Percentiles rank a stretch among this genome's conserved stretches.
Conservation (phyloP, 176 grass and related monocot species). For the Cenchrus americanus region DNA sequence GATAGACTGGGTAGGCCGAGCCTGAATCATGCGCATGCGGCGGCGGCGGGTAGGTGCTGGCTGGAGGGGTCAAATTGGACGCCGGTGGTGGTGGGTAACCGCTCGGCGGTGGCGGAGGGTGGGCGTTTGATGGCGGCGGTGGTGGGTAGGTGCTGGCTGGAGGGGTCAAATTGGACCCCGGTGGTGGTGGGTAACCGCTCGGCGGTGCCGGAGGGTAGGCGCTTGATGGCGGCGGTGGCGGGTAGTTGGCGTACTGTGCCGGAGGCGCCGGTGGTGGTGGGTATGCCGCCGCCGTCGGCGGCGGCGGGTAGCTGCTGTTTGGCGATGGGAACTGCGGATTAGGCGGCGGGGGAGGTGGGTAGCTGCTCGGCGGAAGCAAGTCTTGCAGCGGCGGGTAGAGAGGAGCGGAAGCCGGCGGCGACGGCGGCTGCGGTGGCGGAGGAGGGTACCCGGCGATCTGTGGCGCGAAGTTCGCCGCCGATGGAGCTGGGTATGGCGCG, state of each 20-base stretch:
- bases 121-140: background rate
- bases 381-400: slow-evolving; percentile 41
- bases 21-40: background rate
- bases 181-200: slow-evolving; percentile 20
- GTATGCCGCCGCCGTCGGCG: background rate
- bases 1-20: background rate
- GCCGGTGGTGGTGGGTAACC: slow-evolving; percentile 25
- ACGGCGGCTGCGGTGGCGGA: background rate
- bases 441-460: slow-evolving; percentile 37
- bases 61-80: background rate
- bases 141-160: slow-evolving; percentile 34
- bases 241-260: slow-evolving; percentile 15
- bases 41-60: slow-evolving; percentile 31
- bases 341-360: background rate
- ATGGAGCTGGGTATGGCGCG: background rate
- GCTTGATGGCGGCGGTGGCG: background rate
- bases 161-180: background rate
- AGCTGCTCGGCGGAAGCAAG: slow-evolving; percentile 28
- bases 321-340: background rate
- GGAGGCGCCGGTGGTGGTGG: background rate
- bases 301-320: slow-evolving; percentile 32
- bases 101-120: slow-evolving; percentile 26
- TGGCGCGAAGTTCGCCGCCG: background rate
- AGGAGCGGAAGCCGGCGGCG: background rate
- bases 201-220: slow-evolving; percentile 31